Base-by-base conservation (phyloP, 768 basidiomycete species). In the Pleurotus eryngii region DNA sequence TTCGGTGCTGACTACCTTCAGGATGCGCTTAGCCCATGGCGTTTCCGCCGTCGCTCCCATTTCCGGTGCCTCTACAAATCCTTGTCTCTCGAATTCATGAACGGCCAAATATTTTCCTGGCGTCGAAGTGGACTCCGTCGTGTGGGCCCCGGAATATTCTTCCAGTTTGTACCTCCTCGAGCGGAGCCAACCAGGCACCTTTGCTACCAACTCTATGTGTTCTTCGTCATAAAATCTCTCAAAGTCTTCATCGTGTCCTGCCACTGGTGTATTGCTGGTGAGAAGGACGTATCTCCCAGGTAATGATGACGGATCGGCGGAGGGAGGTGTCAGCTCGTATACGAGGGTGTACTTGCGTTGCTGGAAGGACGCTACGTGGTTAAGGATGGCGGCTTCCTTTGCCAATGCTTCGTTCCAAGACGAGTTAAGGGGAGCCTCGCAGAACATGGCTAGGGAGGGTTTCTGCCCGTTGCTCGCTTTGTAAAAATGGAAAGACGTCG, bases 201-300 rank as follows among this genome's bases (percentile, higher is more conserved):
- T 67, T 17, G 62, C 62, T 37, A 71, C 26, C 53, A 65, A 35
- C 8, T 26, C 54, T 18, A 70, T 60, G 56, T 73, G 71, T 45
- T 72, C 69, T 40, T 66, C 66, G 9, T 57, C 59, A 59, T 72
- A 74, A 68, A 69, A 74, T 45, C 56, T 64, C 51, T 69, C 65
- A 22, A 70, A 55, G 2, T 70, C 71, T 7, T 60, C 61, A 39
- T 71, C 70, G 14, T 53, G 61, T 24, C 67, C 64, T 1, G 45
- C 30, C 4, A 56, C 18, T 18, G 61, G 49, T 24, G 47, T 45
- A 6, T 61, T 17, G 17, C 59, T 49, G n/a, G 61, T 60, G 12
- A 68, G 60, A 6, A 69, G 57, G n/a, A 67, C 8, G 30, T 63
- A 59, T 26, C 60, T 57, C 8, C 59, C 48, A 18, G 62, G 64